Conservation (phyloP, 2,329 filamentous ascomycete species). For the Karstenula rhodostoma region DNA sequence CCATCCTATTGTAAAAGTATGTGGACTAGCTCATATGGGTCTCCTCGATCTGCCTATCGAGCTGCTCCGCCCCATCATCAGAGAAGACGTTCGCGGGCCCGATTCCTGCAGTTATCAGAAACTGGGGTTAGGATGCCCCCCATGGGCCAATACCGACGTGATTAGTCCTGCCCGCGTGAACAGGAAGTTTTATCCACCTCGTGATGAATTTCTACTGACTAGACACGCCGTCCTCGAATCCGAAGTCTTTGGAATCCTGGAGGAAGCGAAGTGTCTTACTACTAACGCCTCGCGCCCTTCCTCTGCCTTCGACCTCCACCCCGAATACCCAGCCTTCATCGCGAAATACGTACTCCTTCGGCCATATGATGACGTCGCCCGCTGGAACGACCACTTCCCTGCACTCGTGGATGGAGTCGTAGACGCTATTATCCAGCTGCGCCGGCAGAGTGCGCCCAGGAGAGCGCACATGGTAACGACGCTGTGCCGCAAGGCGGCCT, state of each 20-base stretch:
- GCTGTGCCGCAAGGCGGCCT: not conserved
- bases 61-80: conserved; percentile 5
- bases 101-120: not conserved
- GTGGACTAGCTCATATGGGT: not conserved
- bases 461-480: not conserved
- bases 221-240: not conserved
- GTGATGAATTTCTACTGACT: not conserved
- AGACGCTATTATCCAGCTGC: not conserved
- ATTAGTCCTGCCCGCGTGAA: conserved; percentile 8
- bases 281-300: not conserved
- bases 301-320: not conserved
- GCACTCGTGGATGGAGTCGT: not conserved
- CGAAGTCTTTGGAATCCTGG: conserved; percentile 1
- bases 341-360: not conserved
- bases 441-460: not conserved
- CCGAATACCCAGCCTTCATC: not conserved
- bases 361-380: not conserved
- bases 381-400: conserved; percentile 3
- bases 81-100: not conserved
- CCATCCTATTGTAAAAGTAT: not conserved
- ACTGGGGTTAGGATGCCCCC: not conserved
- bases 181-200: not conserved
- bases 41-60: conserved; percentile 6
- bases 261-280: not conserved
- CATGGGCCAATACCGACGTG: not conserved